Base-by-base conservation (phyloP, 2,329 filamentous ascomycete species). In the Alternaria consortialis region DNA sequence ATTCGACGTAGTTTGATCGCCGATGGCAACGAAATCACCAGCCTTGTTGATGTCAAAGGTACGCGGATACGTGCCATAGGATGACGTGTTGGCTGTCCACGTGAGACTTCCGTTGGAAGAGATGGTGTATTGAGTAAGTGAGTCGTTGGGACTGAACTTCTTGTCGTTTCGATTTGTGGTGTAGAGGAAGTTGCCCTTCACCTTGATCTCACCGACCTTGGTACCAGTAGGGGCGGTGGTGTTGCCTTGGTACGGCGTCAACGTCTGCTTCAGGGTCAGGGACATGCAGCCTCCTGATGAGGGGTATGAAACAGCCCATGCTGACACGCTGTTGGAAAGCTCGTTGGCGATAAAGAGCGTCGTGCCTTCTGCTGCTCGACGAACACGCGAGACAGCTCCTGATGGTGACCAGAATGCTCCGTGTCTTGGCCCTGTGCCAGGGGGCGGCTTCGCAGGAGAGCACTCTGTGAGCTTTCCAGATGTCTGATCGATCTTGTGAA, bases 401-500 rank as follows among this genome's bases (percentile, higher is more conserved):
- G 66, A 27, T 37, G 75, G 72, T 13, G 75, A 75, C 82, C 83
- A 86, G 74, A 84, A 88, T 5, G 79, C 76, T 12, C 80, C 84
- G 70, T 87, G 86, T 31, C 85, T 81, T 0, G 85, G 85, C 0
- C 86, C 85, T 39, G 84, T 82, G 7, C 85, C 85, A 0, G 81
- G 69, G 2, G 74, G 77, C 0, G 83, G 76, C 29, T 75, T 67
- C n/a, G 79, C 81, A 1, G 81, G 72, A 6, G 80, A 70, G 61
- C 84, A 85, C 12, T 81, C 77, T 1, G 80, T 82, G 17, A 87
- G 79, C 40, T 72, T 69, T 8, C 85, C 84, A 1, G 79, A 81
- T 3, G 54, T 60, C 23, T 79, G 65, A 64, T 84, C 77, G 67
- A 87, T 83, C 70, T 77, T 77, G 77, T 85, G 85, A 66, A 87